phyloP scores from a whole-genome alignment of 1,284 basidiomycete species.

The Papiliotrema laurentii region DNA sequence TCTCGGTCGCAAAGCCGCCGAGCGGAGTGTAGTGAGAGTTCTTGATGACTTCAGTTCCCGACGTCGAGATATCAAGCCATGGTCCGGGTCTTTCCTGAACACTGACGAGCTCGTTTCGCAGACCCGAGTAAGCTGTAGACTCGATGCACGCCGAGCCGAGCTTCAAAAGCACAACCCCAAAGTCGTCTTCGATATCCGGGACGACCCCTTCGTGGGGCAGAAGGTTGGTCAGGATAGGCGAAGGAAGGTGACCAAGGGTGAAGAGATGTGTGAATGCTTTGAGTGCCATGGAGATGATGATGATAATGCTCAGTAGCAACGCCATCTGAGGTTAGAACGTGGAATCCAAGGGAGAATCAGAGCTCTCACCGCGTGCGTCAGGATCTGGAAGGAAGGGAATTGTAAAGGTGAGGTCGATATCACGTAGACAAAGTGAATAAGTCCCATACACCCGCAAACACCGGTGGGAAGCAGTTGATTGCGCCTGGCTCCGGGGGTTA shows the following conservation, averaged over 20 bases:
- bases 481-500: constrained; percentile 23
- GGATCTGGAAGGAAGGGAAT: constrained; percentile 45
- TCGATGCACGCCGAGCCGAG: constrained; percentile 45
- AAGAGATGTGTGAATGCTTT: constrained; percentile 42
- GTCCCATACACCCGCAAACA: constrained; percentile 39
- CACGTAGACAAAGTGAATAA: constrained; percentile 40
- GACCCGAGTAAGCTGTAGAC: constrained; percentile 39
- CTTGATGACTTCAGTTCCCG: constrained; percentile 18
- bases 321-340: constrained; percentile 25
- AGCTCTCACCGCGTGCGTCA: constrained; percentile 38
- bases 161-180: constrained; percentile 42
- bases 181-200: constrained; percentile 40
- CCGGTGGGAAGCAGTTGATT: constrained; percentile 43
- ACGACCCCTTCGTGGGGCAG: constrained; percentile 41
- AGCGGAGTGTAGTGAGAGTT: background rate
- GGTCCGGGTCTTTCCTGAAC: constrained; percentile 28
- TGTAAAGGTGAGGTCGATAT: constrained; percentile 32
- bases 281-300: constrained; percentile 36
- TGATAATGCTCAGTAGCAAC: constrained; percentile 37
- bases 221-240: constrained; percentile 31
- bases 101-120: constrained; percentile 40
- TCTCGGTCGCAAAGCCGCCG: constrained; percentile 34
- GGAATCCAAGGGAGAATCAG: no score
- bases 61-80: constrained; percentile 30
- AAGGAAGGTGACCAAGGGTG: constrained; percentile 44